A percentile compares a stretch with the other conserved stretches of the same genome.
Conservation (phyloP, 2,329 filamentous ascomycete genomes). For the Colletotrichum sp. region DNA sequence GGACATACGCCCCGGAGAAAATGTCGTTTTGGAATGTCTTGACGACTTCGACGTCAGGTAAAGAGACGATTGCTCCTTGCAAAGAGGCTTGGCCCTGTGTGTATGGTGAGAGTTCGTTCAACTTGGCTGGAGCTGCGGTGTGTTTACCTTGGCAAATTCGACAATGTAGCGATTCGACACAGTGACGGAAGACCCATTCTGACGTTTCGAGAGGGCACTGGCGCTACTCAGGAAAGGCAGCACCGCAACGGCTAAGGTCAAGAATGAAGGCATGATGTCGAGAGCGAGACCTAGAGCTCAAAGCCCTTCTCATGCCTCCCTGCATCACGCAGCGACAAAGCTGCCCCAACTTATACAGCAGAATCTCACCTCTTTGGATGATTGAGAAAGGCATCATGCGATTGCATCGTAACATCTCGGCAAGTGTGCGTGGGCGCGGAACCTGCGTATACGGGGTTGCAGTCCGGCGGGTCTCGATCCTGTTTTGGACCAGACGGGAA, state of each 20-base stretch:
- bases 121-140: rapidly evolving
- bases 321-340: not conserved
- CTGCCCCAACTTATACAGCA: not conserved
- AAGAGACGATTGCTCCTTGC: not conserved
- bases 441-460: constrained; percentile 1
- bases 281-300: rapidly evolving
- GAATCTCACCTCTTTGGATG: rapidly evolving
- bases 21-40: constrained; percentile 27
- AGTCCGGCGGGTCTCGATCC: not conserved
- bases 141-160: constrained; percentile 7
- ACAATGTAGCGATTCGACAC: constrained; percentile 10
- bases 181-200: not conserved
- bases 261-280: not conserved
- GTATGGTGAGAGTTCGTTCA: not conserved
- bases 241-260: not conserved
- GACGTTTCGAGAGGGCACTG: not conserved
- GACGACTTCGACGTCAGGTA: not conserved
- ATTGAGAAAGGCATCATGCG: not conserved
- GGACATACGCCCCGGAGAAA: constrained; percentile 37
- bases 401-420: not conserved
- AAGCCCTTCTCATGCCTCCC: not conserved
- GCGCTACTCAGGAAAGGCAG: not conserved
- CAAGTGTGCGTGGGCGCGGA: not conserved
- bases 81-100: not conserved
- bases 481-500: not conserved